phyloP scores from a whole-genome alignment of 352 stramenopile species.

The Phytophthora constricta region DNA sequence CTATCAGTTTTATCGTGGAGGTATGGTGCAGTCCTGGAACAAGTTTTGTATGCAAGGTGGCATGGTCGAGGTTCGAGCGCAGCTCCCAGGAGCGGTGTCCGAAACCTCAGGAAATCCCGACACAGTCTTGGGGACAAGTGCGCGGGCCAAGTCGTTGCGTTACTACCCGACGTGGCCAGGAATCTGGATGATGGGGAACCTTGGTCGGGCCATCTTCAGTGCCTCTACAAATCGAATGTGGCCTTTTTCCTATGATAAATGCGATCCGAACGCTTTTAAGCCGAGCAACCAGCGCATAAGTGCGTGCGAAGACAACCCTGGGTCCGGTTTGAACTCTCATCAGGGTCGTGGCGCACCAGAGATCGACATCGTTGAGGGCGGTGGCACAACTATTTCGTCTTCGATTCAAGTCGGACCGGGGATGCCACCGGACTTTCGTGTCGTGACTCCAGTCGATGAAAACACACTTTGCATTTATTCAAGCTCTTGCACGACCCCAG shows the following conservation, averaged over 20 bases:
- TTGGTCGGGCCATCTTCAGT: constrained; percentile 93
- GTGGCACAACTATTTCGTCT: constrained; percentile 74
- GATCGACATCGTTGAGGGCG: constrained; percentile 94
- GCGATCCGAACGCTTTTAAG: constrained; percentile 50
- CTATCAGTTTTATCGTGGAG: constrained; percentile 61
- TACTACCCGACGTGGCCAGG: constrained; percentile 89
- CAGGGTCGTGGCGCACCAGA: constrained; percentile 91
- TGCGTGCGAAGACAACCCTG: constrained; percentile 87
- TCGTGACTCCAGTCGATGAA: constrained; percentile 35
- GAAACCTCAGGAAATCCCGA: constrained; percentile 52
- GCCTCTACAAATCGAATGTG: constrained; percentile 92
- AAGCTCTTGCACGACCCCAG: constrained; percentile 45
- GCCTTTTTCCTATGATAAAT: constrained; percentile 94
- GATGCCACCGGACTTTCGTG: constrained; percentile 56
- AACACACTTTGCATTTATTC: constrained; percentile 59
- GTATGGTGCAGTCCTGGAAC: constrained; percentile 93
- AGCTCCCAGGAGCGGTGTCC: constrained; percentile 72
- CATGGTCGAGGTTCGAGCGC: constrained; percentile 84
- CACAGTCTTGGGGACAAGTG: constrained; percentile 41
- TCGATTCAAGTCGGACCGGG: constrained; percentile 72
- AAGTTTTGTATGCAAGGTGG: constrained; percentile 94
- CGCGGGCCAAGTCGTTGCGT: constrained; percentile 30
- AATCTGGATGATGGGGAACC: constrained; percentile 95
- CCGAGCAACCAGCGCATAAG: constrained; percentile 63
- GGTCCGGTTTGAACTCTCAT: constrained; percentile 88